These are phyloP conservation scores for Phytophthora capsici DNA, from an alignment of 352 stramenopile species.

Conservation along the genomic window DNA sequence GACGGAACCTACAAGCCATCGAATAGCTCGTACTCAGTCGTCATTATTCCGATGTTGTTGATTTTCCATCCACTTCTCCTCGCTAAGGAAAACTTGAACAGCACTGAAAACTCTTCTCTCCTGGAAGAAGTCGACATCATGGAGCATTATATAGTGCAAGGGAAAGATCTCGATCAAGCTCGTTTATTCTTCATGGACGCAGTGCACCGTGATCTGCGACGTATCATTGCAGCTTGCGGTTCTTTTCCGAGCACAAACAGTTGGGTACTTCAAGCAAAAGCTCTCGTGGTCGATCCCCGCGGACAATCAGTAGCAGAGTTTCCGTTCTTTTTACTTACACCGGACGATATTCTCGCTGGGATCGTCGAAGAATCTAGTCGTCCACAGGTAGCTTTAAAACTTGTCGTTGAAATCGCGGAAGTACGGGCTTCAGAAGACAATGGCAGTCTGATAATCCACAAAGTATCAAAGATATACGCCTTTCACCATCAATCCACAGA, in stretches of 20 bases:
- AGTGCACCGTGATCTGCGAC: conserved; percentile 37
- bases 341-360: conserved; percentile 9
- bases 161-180: conserved; percentile 37
- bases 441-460: conserved; percentile 2
- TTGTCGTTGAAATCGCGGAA: conserved; percentile 22
- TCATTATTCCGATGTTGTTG: conserved; percentile 33
- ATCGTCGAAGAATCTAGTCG: conserved; percentile 15
- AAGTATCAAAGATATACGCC: conserved; percentile 46
- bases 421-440: not conserved
- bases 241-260: conserved; percentile 2
- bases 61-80: conserved; percentile 37
- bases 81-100: not conserved
- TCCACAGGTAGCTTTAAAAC: conserved; percentile 6
- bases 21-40: conserved; percentile 51
- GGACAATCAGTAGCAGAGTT: conserved; percentile 9
- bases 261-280: conserved; percentile 14
- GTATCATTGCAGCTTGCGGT: conserved; percentile 18
- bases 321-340: conserved; percentile 10
- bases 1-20: conserved; percentile 35
- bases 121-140: conserved; percentile 33
- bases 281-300: conserved; percentile 4
- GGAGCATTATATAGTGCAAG: conserved; percentile 55
- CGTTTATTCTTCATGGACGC: conserved; percentile 50
- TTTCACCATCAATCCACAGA: conserved; percentile 43
- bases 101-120: not conserved